Evolutionary conservation across 805 yeast genomes (phyloP), one percentile per base, ranked within the genome.

Genomic region (Candida methanosorbosa): DNA sequence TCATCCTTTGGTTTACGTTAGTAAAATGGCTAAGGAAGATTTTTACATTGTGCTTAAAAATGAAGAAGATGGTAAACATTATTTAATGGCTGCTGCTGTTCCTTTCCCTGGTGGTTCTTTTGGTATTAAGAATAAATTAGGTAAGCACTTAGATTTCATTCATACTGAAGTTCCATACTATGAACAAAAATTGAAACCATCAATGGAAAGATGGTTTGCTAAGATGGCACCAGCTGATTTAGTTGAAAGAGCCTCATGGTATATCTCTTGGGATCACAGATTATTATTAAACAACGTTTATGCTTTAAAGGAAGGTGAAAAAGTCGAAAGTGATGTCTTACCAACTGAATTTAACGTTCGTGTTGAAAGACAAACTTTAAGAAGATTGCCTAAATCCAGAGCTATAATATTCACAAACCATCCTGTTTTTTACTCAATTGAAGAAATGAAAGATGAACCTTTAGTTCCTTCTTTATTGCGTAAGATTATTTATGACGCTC

Each of bases 361-460:
- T 45, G 82, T 79, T 8, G 86, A 81, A 54, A 68, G 86, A 45
- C 88, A 80, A 53, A 76, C 87, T 1, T 59, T 80, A 38, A 64
- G 86, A 49, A 65, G 80, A 48, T 63, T 80, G 35, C 87, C 88
- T 26, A 75, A 66, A 49, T 57, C 81, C 0, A 47, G 63, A 31
- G 86, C 86, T 3, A 74, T 80, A 39, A 74, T 80, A 33, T 80
- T 80, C 62, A 76, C 86, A 19, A 80, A 80, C 50, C 88, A 80
- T 50, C 88, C 87, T 4, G 65, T 78, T n/a, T 81, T 78, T 50
- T 82, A 82, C 54, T 72, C 81, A 2, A 74, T 82, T 28, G 88
- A 81, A 27, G 90, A 83, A 48, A 75, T 82, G 74, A 81, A 82
- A 41, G 87, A 82, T 48, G 86, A 81, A 49, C 90, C 94, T 3